Evolutionary conservation across 1,284 basidiomycete species (phyloP).

Genomic region (Trichosporon coremiiforme): DNA sequence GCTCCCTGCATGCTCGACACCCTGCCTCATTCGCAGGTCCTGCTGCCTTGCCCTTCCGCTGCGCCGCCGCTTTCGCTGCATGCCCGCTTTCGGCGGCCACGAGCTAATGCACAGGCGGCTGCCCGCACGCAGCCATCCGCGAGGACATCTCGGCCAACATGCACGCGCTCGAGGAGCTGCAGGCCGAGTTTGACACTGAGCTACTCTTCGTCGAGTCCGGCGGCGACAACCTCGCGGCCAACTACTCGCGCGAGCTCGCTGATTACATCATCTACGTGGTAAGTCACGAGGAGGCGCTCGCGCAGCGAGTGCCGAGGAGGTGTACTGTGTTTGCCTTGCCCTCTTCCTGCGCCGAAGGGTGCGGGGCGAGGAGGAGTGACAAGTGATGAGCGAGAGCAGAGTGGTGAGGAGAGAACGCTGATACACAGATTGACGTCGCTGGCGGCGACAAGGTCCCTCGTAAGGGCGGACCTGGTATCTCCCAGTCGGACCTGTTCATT

Average conservation of each 20-base stretch:
- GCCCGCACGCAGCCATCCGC: conserved; percentile 91
- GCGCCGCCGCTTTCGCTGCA: too few relatives aligned
- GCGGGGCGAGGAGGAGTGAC: too few relatives aligned
- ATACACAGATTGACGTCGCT: conserved; percentile 61
- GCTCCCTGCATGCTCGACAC: too few relatives aligned
- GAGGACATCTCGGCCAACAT: conserved; percentile 98
- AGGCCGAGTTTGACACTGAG: conserved; percentile 82
- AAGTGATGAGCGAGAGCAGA: too few relatives aligned
- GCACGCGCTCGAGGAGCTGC: conserved; percentile 91
- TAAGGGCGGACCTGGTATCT: conserved; percentile 96
- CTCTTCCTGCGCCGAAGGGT: too few relatives aligned
- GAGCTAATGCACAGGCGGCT: conserved; percentile 65
- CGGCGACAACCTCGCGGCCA: conserved; percentile 94
- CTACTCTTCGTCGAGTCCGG: conserved; percentile 91
- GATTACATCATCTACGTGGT: conserved; percentile 98
- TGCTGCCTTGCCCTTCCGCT: too few relatives aligned
- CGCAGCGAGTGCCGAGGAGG: too few relatives aligned
- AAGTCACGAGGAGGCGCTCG: too few relatives aligned
- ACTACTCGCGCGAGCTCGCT: conserved; percentile 92
- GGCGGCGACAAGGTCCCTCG: conserved; percentile 98
- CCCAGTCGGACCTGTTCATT: conserved; percentile 83
- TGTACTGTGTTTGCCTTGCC: too few relatives aligned
- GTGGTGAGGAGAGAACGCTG: not conserved
- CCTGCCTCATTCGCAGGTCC: too few relatives aligned
- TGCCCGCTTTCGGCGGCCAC: too few relatives aligned